A percentile compares a stretch with the other conserved stretches of the same genome.
Evolutionary conservation across 75 land plant genomes (phyloP).

Genomic region (Sequoiadendron giganteum): DNA sequence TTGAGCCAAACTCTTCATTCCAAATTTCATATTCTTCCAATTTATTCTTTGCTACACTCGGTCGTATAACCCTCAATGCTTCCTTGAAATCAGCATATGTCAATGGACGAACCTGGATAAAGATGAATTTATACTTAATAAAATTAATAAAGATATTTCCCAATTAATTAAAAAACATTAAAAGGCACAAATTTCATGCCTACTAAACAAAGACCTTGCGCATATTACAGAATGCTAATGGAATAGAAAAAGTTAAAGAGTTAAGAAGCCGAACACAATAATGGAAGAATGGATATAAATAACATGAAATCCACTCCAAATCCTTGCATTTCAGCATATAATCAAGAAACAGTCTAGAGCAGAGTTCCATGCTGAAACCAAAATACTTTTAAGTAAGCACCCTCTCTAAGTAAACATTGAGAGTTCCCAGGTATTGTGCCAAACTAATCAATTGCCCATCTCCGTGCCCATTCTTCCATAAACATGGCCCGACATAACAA

Average conservation of each 20-base stretch:
- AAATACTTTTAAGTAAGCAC: background rate
- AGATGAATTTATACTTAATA: background rate
- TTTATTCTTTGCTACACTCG: conserved; percentile 77
- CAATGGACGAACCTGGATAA: conserved; percentile 70
- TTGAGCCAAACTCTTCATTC: conserved; percentile 85
- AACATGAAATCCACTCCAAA: background rate
- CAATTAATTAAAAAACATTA: background rate
- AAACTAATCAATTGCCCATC: background rate
- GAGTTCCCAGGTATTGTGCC: background rate
- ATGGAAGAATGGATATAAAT: background rate
- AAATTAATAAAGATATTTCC: background rate
- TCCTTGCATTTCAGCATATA: background rate
- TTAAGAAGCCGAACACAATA: background rate
- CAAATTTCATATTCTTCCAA: conserved; percentile 80
- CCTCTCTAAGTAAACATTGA: background rate
- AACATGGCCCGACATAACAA: background rate
- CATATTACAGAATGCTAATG: background rate
- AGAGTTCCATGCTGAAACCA: background rate
- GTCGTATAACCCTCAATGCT: conserved; percentile 88
- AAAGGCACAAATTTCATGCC: background rate
- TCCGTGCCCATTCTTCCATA: background rate
- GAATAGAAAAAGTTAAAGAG: background rate
- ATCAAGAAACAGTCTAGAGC: background rate
- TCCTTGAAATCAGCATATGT: conserved; percentile 66
- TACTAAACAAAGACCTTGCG: background rate